These are phyloP conservation scores for Aschersonia sp. DNA, from an alignment of 2,329 filamentous ascomycete genomes.

Conservation along the genomic window DNA sequence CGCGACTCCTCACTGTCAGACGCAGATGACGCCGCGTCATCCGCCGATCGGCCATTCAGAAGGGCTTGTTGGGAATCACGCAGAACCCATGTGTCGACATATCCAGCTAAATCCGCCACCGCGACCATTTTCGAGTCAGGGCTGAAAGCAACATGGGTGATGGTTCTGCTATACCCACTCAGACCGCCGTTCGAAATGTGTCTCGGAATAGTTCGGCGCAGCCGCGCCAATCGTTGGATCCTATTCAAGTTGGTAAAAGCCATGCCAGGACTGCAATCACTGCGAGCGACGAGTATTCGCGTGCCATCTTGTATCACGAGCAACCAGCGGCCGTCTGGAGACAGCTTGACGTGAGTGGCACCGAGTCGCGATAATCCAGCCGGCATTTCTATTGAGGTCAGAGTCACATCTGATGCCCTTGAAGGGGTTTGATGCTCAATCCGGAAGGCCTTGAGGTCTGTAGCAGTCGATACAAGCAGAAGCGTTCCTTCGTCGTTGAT, in stretches of 20 bases:
- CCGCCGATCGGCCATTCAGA: slow-evolving; percentile 16
- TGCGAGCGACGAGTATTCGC: slow-evolving; percentile 32
- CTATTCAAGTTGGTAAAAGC: slow-evolving; percentile 14
- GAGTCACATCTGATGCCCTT: slow-evolving; percentile 44
- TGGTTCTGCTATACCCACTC: slow-evolving; percentile 61
- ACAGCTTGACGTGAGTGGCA: slow-evolving; percentile 55
- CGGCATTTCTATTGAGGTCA: slow-evolving; percentile 57
- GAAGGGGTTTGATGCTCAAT: slow-evolving; percentile 37
- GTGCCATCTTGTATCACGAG: slow-evolving; percentile 48
- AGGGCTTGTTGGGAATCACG: slow-evolving; percentile 22
- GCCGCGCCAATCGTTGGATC: slow-evolving; percentile 33
- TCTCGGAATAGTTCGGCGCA: slow-evolving; percentile 39
- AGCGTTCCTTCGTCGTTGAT: slow-evolving; percentile 60
- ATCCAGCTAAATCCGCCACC: slow-evolving; percentile 68
- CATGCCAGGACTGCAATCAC: slow-evolving; percentile 8
- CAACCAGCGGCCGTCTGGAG: slow-evolving; percentile 57
- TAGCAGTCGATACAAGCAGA: slow-evolving; percentile 61
- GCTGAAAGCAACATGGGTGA: slow-evolving; percentile 66
- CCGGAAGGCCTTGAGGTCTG: slow-evolving; percentile 64
- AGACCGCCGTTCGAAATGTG: slow-evolving; percentile 48
- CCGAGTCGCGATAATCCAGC: slow-evolving; percentile 41
- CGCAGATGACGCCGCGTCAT: slow-evolving; percentile 15
- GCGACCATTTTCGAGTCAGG: slow-evolving; percentile 67
- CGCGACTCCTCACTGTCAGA: slow-evolving; percentile 24
- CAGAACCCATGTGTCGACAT: slow-evolving; percentile 75